Evolutionary conservation across 2,329 filamentous ascomycete genomes (phyloP), one percentile per base, ranked within the genome.

Genomic region (Colletotrichum falcatum): DNA sequence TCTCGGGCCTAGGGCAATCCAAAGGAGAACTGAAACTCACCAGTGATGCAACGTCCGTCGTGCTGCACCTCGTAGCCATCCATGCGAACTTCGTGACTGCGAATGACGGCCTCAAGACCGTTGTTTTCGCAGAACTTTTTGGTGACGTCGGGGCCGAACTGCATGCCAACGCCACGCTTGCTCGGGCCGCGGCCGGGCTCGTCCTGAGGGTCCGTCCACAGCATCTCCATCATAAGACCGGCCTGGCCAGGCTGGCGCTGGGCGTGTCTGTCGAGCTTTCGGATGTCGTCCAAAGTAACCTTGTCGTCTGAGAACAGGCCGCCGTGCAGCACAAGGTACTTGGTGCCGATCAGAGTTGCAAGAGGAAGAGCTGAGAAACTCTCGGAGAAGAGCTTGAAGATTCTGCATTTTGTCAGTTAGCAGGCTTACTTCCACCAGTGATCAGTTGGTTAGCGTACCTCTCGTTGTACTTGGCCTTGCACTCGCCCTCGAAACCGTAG

Each of bases 181-280:
- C 94, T 97, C 54, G 96, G 96, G 11, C 95, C 94, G 75, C 96
- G 91, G 62, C 96, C 96, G 35, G 92, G 91, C 75, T 90, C 87
- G 0, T 92, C 88, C 80, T 99, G 96, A 3, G 96, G 96, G 79
- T 99, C 96, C 0, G 96, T 98, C 96, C 96, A 99, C 56, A 99
- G 88, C 96, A 99, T 99, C 83, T 99, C 96, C 96, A 99, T 99
- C 96, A 99, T 99, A 76, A 99, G 84, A 18, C 96, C 96, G 59
- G 92, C 85, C 81, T 99, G 96, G 39, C 96, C 96, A 3, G 96
- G 95, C 78, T 98, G 95, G 72, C 94, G 89, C 82, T 98, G 96
- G 79, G 89, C 90, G 83, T 98, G 95, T 74, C 95, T 88, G 82
- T 98, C 91, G 68, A 98, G 86, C 83, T 97, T 97, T 74, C 96